Base-by-base conservation (phyloP, 306 rosid species). In the Styphnolobium japonicum region DNA sequence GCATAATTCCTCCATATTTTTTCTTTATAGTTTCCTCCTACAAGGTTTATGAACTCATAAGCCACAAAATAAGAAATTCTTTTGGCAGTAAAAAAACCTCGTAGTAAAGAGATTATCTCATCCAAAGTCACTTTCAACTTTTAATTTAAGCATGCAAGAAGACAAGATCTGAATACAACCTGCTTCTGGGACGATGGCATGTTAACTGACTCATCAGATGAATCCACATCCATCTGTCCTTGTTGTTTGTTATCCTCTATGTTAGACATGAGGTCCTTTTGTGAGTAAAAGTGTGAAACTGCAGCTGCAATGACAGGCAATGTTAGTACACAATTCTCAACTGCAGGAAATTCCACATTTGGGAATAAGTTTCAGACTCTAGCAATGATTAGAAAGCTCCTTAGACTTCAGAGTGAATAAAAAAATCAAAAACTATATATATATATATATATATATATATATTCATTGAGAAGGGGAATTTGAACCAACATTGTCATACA, bases 1-100 rank as follows among this genome's bases (percentile, higher is more conserved):
- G 98, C 73, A 89, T 23, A 29, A 95, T 82, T 71, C 98, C 98
- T 77, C 98, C 98, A 58, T 95, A 95, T 80, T 90, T 95, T 55
- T 92, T 95, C 98, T 91, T 95, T 61, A 94, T 4, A 78, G 76
- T 85, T 33, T 84, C 96, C 75, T 88, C 98, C 98, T 95, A 85
- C 62, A 77, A 63, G 79, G 76, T 84, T 51, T 14, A 78, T n/a
- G 42, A 82, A 79, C 70, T 63, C 15, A 46, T 75, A 57, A 89
- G 82, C 78, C 42, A 71, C 8, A 37, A 48, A 60, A 39, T 69
- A 82, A 53, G 29, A 64, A 67, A 77, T 25, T 21, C 60, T 27
- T 34, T 61, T 6, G 33, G 48, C 7, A 10, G 51, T 58, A 67
- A 33, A 49, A 70, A 29, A 56, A 36, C 45, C 22, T 51, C 14